A percentile compares a stretch with the other conserved stretches of the same genome.
Evolutionary conservation across 2,329 filamentous ascomycete species (phyloP).

Genomic region (Niveomyces coronatus): DNA sequence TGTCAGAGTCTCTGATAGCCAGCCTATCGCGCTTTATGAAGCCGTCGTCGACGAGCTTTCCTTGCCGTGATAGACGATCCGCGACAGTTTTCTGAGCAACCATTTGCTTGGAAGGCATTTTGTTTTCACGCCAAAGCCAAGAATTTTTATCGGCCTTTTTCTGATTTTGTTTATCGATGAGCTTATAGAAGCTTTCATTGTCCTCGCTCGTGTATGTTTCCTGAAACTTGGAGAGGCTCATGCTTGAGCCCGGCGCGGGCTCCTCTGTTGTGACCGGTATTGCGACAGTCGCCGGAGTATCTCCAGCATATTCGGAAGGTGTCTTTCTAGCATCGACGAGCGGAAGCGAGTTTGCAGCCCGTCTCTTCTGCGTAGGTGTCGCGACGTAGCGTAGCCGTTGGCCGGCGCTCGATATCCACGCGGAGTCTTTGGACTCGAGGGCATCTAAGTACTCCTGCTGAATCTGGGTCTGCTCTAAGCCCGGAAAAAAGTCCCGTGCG

Average conservation of each 20-base stretch:
- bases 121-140: slow-evolving; percentile 85
- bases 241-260: slow-evolving; percentile 55
- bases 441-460: slow-evolving; percentile 91
- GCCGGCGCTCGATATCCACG: slow-evolving; percentile 79
- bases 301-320: slow-evolving; percentile 56
- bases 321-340: slow-evolving; percentile 37
- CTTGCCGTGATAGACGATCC: slow-evolving; percentile 36
- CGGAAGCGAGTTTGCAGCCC: slow-evolving; percentile 16
- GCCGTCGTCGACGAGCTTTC: slow-evolving; percentile 44
- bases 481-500: slow-evolving; percentile 92
- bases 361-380: slow-evolving; percentile 54
- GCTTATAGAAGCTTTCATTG: slow-evolving; percentile 90
- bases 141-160: slow-evolving; percentile 75
- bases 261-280: slow-evolving; percentile 39
- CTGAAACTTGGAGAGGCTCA: slow-evolving; percentile 80
- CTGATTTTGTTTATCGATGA: slow-evolving; percentile 83
- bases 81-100: slow-evolving; percentile 55
- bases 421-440: slow-evolving; percentile 70
- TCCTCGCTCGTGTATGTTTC: slow-evolving; percentile 94
- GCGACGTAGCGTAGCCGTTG: slow-evolving; percentile 65
- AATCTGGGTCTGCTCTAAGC: slow-evolving; percentile 71
- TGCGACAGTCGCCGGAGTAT: no score
- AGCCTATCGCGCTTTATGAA: slow-evolving; percentile 43
- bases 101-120: slow-evolving; percentile 71
- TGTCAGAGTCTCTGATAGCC: slow-evolving; percentile 55